Evolutionary conservation across 2,329 filamentous ascomycete genomes (phyloP).

Genomic region (Colletotrichum sidae): DNA sequence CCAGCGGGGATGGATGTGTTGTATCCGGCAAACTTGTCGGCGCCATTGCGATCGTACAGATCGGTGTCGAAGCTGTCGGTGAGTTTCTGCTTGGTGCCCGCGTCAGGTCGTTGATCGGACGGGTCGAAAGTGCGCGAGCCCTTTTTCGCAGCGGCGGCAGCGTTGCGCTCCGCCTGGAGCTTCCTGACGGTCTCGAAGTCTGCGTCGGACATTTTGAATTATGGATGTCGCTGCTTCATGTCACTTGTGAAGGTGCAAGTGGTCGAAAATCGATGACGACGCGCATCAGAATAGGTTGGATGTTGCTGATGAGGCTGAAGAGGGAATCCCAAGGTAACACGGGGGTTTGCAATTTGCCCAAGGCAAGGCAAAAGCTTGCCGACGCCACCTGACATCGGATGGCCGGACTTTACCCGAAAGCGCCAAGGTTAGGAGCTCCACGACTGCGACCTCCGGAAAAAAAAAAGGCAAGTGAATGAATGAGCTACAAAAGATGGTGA

Average conservation of each 20-base stretch:
- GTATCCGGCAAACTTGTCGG: slow-evolving; percentile 89
- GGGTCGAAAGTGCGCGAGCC: slow-evolving; percentile 83
- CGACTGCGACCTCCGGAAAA: background rate
- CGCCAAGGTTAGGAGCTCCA: slow-evolving; percentile 5
- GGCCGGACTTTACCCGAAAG: slow-evolving; percentile 49
- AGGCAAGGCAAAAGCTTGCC: slow-evolving; percentile 40
- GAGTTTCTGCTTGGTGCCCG: slow-evolving; percentile 89
- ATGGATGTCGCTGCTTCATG: slow-evolving; percentile 51
- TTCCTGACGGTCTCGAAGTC: slow-evolving; percentile 90
- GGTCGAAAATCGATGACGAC: slow-evolving; percentile 36
- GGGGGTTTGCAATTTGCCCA: slow-evolving; percentile 39
- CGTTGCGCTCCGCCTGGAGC: slow-evolving; percentile 94
- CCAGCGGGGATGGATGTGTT: slow-evolving; percentile 87
- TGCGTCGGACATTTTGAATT: slow-evolving; percentile 74
- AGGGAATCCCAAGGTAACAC: slow-evolving; percentile 36
- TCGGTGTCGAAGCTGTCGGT: slow-evolving; percentile 90
- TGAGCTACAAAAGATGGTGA: too few species aligned
- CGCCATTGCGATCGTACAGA: slow-evolving; percentile 83
- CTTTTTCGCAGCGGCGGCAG: slow-evolving; percentile 81
- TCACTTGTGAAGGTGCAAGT: slow-evolving; percentile 37
- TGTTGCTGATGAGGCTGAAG: slow-evolving; percentile 42
- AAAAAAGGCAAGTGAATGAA: background rate
- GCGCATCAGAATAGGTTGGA: slow-evolving; percentile 41
- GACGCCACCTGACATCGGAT: slow-evolving; percentile 47
- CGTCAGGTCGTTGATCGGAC: slow-evolving; percentile 83